These are phyloP conservation scores for Chlorella sorokiniana DNA, from an alignment of 139 green algal species.

Conservation along the genomic window DNA sequence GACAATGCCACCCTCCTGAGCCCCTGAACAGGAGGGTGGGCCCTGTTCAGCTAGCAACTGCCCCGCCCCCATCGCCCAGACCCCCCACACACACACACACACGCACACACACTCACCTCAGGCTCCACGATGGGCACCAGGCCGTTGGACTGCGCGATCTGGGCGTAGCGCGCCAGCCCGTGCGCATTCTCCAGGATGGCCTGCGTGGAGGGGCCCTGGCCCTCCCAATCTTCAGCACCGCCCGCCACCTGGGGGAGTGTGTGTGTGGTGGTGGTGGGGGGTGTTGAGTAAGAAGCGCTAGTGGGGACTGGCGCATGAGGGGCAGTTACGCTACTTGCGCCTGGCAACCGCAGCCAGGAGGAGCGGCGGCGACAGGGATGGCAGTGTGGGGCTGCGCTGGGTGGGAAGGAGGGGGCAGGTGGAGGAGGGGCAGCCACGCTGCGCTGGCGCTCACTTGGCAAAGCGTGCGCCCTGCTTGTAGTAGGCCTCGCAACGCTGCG, in stretches of 20 bases:
- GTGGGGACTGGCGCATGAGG: too few relatives aligned
- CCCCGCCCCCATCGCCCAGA: neutral
- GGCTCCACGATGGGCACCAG: constrained; percentile 97
- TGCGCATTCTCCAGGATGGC: constrained; percentile 91
- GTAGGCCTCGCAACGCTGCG: constrained; percentile 74
- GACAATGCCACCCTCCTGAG: too few relatives aligned
- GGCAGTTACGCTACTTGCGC: too few relatives aligned
- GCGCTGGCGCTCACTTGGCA: constrained; percentile 67
- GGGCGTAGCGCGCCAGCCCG: constrained; percentile 91
- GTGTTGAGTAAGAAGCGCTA: neutral
- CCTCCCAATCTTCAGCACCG: constrained; percentile 82
- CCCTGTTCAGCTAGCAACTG: too few relatives aligned
- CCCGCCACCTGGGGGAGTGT: constrained; percentile 60
- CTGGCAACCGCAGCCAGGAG: too few relatives aligned
- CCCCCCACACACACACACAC: neutral
- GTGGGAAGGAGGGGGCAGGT: too few relatives aligned
- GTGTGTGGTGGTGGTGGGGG: neutral
- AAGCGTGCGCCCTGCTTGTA: constrained; percentile 89
- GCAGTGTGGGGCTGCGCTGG: too few relatives aligned
- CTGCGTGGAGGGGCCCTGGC: constrained; percentile 64
- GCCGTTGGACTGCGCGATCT: constrained; percentile 77
- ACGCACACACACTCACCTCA: constrained; percentile 48
- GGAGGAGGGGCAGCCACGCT: too few relatives aligned
- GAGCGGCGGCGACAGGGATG: too few relatives aligned
- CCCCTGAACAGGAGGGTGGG: too few relatives aligned